A percentile compares a stretch with the other conserved stretches of the same genome.
These are phyloP conservation scores for Tylopilus sp. DNA, from an alignment of 768 basidiomycete species.

Conservation along the genomic window DNA sequence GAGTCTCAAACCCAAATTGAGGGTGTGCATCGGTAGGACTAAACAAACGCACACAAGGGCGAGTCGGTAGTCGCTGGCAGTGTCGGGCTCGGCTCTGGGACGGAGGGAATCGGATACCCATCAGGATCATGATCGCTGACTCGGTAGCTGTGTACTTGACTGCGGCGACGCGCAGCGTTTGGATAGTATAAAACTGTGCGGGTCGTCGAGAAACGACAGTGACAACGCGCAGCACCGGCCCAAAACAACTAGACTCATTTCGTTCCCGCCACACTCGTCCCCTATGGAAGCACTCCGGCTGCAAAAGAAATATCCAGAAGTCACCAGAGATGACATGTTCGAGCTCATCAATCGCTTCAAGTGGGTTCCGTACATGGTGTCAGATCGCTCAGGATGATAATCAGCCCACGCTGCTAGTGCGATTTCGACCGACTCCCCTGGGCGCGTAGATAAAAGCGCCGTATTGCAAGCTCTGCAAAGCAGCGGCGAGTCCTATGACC, in stretches of 20 bases:
- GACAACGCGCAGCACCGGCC: too few relatives aligned
- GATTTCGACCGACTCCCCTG: constrained; percentile 75
- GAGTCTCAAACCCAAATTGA: too few relatives aligned
- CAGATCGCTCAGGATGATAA: background rate
- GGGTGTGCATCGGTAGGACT: too few relatives aligned
- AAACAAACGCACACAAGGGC: too few relatives aligned
- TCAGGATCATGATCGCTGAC: background rate
- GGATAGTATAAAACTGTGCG: background rate
- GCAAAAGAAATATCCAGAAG: constrained; percentile 89
- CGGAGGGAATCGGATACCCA: background rate
- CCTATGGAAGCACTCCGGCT: constrained; percentile 81
- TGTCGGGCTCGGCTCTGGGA: background rate
- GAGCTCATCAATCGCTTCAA: constrained; percentile 95
- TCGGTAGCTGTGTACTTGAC: background rate
- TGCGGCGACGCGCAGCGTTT: constrained; percentile 1
- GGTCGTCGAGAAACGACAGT: background rate
- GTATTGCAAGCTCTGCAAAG: constrained; percentile 77
- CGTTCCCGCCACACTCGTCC: constrained; percentile 16
- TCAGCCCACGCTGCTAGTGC: constrained; percentile 41
- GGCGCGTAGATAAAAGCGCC: constrained; percentile 76
- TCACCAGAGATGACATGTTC: constrained; percentile 91
- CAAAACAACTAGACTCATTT: background rate
- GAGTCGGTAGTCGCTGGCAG: too few relatives aligned
- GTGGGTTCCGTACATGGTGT: constrained; percentile 48
- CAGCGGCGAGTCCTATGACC: constrained; percentile 87